These are phyloP conservation scores for Paramecium biaurelia DNA, from an alignment of 73 alveolate species.

Conservation along the genomic window DNA sequence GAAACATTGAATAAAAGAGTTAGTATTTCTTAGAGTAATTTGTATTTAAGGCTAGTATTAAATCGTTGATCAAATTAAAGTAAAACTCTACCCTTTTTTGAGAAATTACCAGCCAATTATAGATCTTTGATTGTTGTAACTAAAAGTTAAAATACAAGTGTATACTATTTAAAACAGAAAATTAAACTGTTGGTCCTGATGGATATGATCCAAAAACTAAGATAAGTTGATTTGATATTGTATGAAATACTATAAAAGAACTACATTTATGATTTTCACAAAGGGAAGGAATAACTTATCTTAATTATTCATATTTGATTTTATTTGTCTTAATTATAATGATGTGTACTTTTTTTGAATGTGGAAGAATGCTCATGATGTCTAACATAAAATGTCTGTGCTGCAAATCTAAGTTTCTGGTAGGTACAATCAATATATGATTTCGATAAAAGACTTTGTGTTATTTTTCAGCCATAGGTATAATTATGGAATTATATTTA, in stretches of 20 bases:
- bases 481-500: neutral
- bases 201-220: neutral
- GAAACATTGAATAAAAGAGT: neutral
- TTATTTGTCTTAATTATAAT: neutral
- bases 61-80: neutral
- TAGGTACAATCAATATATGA: neutral
- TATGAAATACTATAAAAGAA: neutral
- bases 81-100: neutral
- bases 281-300: neutral
- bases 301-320: neutral
- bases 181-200: conserved; percentile 1
- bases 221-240: neutral
- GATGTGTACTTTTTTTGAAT: neutral
- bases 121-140: neutral
- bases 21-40: neutral
- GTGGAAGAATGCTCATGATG: conserved; percentile 2
- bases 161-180: neutral
- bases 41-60: neutral
- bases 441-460: neutral
- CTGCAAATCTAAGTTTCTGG: neutral
- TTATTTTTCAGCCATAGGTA: neutral
- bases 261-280: neutral
- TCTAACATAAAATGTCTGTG: conserved; percentile 33
- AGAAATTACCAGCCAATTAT: conserved; percentile 34
- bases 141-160: neutral